phyloP scores from a whole-genome alignment of 1,139 yeast genomes.

The Geotrichum carabidarum region DNA sequence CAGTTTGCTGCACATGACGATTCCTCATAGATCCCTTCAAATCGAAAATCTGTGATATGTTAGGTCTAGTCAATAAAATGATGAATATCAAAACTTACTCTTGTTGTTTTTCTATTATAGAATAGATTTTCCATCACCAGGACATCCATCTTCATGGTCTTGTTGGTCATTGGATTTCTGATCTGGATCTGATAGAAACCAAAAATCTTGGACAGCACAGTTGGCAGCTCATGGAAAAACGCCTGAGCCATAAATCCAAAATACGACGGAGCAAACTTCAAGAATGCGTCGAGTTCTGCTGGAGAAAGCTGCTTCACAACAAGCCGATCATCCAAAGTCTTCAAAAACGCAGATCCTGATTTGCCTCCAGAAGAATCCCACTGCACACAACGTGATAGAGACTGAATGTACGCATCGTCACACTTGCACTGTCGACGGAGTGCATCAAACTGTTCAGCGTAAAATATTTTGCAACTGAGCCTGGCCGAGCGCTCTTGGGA shows the following conservation, averaged over 20 bases:
- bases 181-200: conserved; percentile 94
- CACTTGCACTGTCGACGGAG: conserved; percentile 79
- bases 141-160: conserved; percentile 79
- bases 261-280: conserved; percentile 92
- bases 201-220: conserved; percentile 88
- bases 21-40: conserved; percentile 97
- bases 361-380: conserved; percentile 98
- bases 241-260: conserved; percentile 96
- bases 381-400: conserved; percentile 84
- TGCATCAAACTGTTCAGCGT: conserved; percentile 95
- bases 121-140: conserved; percentile 94
- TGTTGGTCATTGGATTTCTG: conserved; percentile 69
- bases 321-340: conserved; percentile 79
- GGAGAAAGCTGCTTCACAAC: conserved; percentile 86
- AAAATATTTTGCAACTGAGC: conserved; percentile 87
- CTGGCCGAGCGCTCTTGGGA: conserved; percentile 76
- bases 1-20: conserved; percentile 94
- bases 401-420: conserved; percentile 72
- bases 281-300: conserved; percentile 86
- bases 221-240: conserved; percentile 87
- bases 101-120: conserved; percentile 72
- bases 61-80: too few relatives aligned
- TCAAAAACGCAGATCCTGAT: conserved; percentile 89
- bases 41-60: conserved; percentile 57
- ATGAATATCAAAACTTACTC: conserved; percentile 33